phyloP scores from a whole-genome alignment of 768 basidiomycete genomes.

The Pholiota molesta region DNA sequence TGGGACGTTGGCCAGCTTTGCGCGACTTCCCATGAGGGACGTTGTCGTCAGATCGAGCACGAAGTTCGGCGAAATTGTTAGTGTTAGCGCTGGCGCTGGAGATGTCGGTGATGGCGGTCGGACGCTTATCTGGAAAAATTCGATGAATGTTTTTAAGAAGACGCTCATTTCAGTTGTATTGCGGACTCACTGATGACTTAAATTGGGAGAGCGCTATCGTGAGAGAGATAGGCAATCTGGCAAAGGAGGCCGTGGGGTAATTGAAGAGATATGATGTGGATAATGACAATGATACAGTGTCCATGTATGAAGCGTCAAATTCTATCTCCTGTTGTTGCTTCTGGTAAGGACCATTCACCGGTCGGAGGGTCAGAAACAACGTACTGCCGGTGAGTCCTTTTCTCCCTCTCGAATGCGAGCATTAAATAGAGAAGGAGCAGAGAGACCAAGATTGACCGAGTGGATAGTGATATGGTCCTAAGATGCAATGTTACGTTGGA shows the following conservation, averaged over 20 bases:
- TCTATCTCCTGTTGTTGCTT: constrained; percentile 63
- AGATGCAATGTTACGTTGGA: constrained; percentile 2
- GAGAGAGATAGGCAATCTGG: constrained; percentile 79
- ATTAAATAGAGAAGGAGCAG: constrained; percentile 77
- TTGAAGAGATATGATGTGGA: constrained; percentile 85
- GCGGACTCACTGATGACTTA: constrained; percentile 58
- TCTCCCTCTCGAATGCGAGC: constrained; percentile 49
- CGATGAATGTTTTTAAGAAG: neutral
- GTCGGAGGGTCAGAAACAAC: constrained; percentile 8
- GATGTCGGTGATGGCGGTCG: constrained; percentile 60
- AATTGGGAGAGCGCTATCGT: constrained; percentile 79
- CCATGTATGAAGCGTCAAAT: constrained; percentile 83
- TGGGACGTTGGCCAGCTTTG: constrained; percentile 97
- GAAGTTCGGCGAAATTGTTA: constrained; percentile 86
- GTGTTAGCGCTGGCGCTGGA: constrained; percentile 59
- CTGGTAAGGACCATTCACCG: constrained; percentile 12
- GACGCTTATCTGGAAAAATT: constrained; percentile 55
- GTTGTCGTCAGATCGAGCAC: constrained; percentile 84
- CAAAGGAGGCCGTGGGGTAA: constrained; percentile 83
- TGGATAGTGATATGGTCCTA: constrained; percentile 89
- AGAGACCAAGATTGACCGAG: constrained; percentile 78
- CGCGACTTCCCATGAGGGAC: constrained; percentile 92
- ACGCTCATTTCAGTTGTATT: too few relatives aligned
- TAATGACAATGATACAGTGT: constrained; percentile 80
- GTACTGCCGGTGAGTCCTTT: constrained; percentile 23